A percentile compares a stretch with the other conserved stretches of the same genome.
Evolutionary conservation across 768 basidiomycete genomes (phyloP).

Genomic region (Amanita fuliginea): DNA sequence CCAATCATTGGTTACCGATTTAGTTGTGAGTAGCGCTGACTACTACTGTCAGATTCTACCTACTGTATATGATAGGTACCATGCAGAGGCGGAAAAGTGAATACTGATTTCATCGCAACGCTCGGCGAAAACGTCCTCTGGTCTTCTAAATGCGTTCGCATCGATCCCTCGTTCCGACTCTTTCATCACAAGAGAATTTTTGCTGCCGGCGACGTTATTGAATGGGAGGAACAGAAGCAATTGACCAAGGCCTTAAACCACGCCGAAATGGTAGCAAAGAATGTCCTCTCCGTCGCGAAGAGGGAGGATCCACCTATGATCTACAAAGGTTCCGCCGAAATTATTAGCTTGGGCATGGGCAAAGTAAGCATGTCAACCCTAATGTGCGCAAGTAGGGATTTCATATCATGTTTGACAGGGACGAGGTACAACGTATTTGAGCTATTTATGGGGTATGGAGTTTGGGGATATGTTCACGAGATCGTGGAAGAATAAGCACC

Average conservation of each 20-base stretch:
- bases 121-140: conserved; percentile 27
- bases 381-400: background rate
- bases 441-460: conserved; percentile 4
- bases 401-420: background rate
- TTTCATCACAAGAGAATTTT: conserved; percentile 40
- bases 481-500: background rate
- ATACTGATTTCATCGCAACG: conserved; percentile 41
- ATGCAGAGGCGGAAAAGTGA: conserved; percentile 31
- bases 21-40: conserved; percentile 34
- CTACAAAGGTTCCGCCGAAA: conserved; percentile 40
- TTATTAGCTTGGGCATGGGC: conserved; percentile 47
- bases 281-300: conserved; percentile 33
- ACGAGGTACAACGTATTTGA: background rate
- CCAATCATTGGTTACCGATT: conserved; percentile 37
- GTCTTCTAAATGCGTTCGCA: conserved; percentile 32
- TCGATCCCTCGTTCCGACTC: conserved; percentile 49
- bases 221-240: conserved; percentile 55
- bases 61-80: conserved; percentile 15
- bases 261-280: conserved; percentile 32
- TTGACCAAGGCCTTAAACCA: conserved; percentile 34
- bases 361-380: conserved; percentile 25
- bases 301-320: conserved; percentile 20
- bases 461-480: conserved; percentile 6
- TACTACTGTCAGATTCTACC: background rate
- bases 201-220: conserved; percentile 56